phyloP scores from a whole-genome alignment of 768 basidiomycete genomes.

The Hypholoma sublateritium region DNA sequence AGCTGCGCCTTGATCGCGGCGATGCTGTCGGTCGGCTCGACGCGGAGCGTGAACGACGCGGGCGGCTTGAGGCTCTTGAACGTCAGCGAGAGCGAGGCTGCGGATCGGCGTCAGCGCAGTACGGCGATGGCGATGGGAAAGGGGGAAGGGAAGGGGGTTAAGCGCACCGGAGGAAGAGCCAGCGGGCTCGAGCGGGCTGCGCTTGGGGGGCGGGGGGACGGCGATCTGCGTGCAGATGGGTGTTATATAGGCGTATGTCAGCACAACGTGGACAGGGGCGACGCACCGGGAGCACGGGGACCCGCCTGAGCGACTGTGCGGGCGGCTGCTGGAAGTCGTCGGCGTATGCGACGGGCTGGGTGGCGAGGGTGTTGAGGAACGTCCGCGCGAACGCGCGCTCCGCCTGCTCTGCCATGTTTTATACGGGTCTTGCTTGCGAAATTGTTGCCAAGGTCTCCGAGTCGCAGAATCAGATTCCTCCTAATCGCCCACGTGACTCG shows the following conservation, averaged over 20 bases:
- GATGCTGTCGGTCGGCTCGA: conserved; percentile 84
- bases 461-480: neutral
- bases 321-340: conserved; percentile 80
- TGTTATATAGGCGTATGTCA: conserved; percentile 4
- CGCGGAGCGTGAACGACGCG: conserved; percentile 66
- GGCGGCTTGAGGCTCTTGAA: conserved; percentile 94
- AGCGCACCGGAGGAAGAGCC: conserved; percentile 21
- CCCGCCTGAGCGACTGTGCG: conserved; percentile 60
- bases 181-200: conserved; percentile 31
- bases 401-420: conserved; percentile 40
- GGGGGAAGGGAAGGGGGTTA: neutral
- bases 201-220: conserved; percentile 60
- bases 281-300: conserved; percentile 70
- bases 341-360: conserved; percentile 65
- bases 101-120: neutral
- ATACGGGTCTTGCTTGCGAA: neutral
- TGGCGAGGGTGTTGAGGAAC: conserved; percentile 60
- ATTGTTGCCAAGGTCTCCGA: neutral
- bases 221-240: conserved; percentile 58
- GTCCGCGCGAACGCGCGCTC: conserved; percentile 70
- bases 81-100: conserved; percentile 62
- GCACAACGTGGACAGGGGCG: neutral
- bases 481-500: neutral
- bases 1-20: conserved; percentile 76
- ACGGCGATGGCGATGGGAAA: neutral